A percentile compares a stretch with the other conserved stretches of the same genome.
These are phyloP conservation scores for Miscanthus lutarioriparius DNA, from an alignment of 176 grass and related monocot genomes.

Conservation along the genomic window DNA sequence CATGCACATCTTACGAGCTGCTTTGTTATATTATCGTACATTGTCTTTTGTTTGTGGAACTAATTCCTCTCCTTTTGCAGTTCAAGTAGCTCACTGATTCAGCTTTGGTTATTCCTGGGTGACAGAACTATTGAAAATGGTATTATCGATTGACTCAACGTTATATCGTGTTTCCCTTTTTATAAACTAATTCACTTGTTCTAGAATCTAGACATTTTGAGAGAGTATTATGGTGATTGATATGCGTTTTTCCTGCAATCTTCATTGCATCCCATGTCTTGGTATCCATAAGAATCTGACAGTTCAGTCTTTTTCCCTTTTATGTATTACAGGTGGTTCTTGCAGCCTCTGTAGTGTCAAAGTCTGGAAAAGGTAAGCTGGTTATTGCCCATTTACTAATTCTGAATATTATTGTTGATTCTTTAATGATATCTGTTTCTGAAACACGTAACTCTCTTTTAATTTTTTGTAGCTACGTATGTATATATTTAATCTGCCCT, in stretches of 20 bases:
- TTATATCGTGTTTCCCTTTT: constrained; percentile 12
- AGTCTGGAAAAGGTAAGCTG: constrained; percentile 76
- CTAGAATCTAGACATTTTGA: not conserved
- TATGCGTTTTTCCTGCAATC: not conserved
- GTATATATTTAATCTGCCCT: not conserved
- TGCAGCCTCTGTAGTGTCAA: constrained; percentile 67
- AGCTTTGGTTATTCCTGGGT: constrained; percentile 26
- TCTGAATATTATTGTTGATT: not conserved
- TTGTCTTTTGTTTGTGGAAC: not conserved
- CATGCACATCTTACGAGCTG: not conserved
- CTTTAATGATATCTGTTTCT: not conserved
- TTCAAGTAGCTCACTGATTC: not conserved
- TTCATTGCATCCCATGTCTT: not conserved
- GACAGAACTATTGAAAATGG: constrained; percentile 44
- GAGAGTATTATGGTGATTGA: not conserved
- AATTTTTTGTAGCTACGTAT: not conserved
- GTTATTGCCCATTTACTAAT: constrained; percentile 11
- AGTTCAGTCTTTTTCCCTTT: constrained; percentile 27
- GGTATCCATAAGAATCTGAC: constrained; percentile 6
- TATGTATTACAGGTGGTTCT: constrained; percentile 67
- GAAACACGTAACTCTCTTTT: not conserved
- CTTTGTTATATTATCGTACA: constrained; percentile 12
- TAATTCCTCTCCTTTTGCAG: constrained; percentile 39
- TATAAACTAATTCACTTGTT: constrained; percentile 15
- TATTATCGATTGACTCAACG: constrained; percentile 21